Evolutionary conservation across 2,329 filamentous ascomycete species (phyloP), one percentile per base, ranked within the genome.

Genomic region (Phaeosphaeriaceae sp.): DNA sequence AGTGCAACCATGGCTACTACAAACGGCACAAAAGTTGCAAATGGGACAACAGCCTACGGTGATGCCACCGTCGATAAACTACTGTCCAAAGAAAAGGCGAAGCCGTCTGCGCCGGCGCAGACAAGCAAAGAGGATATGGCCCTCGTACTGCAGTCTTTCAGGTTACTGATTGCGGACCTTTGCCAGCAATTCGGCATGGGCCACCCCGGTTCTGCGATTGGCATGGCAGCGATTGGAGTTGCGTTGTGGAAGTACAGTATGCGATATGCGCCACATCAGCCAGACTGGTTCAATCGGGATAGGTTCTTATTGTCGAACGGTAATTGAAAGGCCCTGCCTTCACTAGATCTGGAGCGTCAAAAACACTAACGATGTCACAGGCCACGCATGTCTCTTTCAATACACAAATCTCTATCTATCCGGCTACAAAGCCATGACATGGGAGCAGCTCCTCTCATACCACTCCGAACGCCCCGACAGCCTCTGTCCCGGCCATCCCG

Each of bases 121-220:
- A 66, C 58, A 7, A 64, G 51, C 48, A 53, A 59, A 36, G 57
- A 69, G 13, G 63, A 69, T 21, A 54, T 66, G 57, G 61, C 65
- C 83, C 54, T 67, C 10, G 85, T 88, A 1, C 75, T 89, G 44
- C 82, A 82, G 66, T 85, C 83, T n/a, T 89, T 89, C 69, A 80
- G 88, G 53, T 79, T 84, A 47, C 76, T 90, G 13, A 88, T 91
- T 58, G 86, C 88, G 40, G 88, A 90, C 69, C 77, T 90, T 1
- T 89, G 87, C 69, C 82, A 90, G 71, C 88, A 90, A 62, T 90
- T 89, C 72, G 84, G 84, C 57, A 87, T 87, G 51, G 88, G 88
- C 15, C 49, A 51, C 15, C 49, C 49, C n/a, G 49, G 65, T 20
- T 63, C 60, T 21, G 84, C 84, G 19, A 87, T 88, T 71, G 85